Percentiles rank a stretch among this genome's conserved stretches.
Conservation (phyloP, 1,284 basidiomycete species). For the Apiotrichum porosum region DNA sequence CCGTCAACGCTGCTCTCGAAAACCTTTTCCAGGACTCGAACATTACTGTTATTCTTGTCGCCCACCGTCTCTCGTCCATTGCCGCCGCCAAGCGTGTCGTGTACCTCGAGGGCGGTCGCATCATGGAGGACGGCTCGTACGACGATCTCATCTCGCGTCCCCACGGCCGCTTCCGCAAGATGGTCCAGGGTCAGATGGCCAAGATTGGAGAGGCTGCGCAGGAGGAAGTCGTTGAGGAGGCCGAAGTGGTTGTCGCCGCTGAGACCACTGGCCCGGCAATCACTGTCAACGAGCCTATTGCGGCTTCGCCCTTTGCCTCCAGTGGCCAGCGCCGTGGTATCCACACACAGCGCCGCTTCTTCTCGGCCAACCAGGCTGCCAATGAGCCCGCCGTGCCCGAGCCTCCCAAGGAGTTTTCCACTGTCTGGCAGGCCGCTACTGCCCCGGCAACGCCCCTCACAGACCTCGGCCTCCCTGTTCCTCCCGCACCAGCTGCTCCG, state of each 20-base stretch:
- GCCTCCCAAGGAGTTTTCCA: constrained; percentile 25
- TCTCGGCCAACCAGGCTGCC: not conserved
- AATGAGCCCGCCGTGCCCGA: constrained; percentile 26
- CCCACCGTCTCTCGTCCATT: constrained; percentile 53
- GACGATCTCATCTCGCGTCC: constrained; percentile 45
- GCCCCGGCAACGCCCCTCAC: constrained; percentile 23
- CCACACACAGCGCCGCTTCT: constrained; percentile 19
- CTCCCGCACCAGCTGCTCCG: constrained; percentile 33
- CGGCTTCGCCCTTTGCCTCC: constrained; percentile 13
- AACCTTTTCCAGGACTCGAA: constrained; percentile 49
- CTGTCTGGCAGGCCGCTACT: constrained; percentile 35
- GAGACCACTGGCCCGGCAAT: constrained; percentile 6
- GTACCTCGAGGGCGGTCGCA: constrained; percentile 50
- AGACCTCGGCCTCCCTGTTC: constrained; percentile 31
- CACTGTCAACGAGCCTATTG: not conserved
- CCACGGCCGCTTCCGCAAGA: constrained; percentile 44
- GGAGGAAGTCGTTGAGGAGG: constrained; percentile 6
- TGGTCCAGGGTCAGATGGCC: constrained; percentile 45
- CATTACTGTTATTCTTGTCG: constrained; percentile 54
- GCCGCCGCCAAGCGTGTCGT: constrained; percentile 51
- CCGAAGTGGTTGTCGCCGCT: not conserved
- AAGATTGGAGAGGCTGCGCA: constrained; percentile 36
- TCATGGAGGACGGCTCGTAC: constrained; percentile 51
- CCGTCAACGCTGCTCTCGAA: constrained; percentile 49
- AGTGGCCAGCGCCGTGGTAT: constrained; percentile 16